phyloP scores from a whole-genome alignment of 2,329 filamentous ascomycete genomes.

The Nemania serpens region DNA sequence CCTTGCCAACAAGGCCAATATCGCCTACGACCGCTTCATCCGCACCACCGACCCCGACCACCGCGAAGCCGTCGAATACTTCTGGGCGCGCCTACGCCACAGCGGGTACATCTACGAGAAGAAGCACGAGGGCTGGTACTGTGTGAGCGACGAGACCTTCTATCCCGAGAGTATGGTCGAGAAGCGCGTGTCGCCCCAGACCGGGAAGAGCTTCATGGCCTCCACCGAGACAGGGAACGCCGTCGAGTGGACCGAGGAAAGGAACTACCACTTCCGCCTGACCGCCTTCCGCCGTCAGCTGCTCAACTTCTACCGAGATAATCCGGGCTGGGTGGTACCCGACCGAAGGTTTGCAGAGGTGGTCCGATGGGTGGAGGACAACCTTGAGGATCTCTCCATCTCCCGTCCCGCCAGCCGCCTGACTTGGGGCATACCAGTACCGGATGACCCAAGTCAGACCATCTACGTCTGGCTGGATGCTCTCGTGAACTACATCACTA shows the following conservation, averaged over 20 bases:
- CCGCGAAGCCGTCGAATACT: constrained; percentile 81
- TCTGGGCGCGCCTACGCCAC: constrained; percentile 82
- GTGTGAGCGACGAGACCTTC: constrained; percentile 94
- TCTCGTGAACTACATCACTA: constrained; percentile 90
- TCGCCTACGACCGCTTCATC: constrained; percentile 85
- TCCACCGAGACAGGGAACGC: constrained; percentile 87
- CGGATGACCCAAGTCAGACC: constrained; percentile 81
- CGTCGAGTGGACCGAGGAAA: constrained; percentile 93
- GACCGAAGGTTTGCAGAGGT: constrained; percentile 76
- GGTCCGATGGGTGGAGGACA: constrained; percentile 73
- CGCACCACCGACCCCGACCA: constrained; percentile 87
- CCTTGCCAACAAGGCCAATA: constrained; percentile 69
- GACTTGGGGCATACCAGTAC: constrained; percentile 87
- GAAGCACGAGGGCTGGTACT: constrained; percentile 95
- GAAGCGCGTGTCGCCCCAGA: constrained; percentile 74
- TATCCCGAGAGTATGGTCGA: constrained; percentile 80
- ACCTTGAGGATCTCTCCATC: constrained; percentile 85
- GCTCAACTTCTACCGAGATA: constrained; percentile 76
- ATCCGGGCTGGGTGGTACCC: constrained; percentile 79
- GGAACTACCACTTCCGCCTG: constrained; percentile 92
- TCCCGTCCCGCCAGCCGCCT: constrained; percentile 80
- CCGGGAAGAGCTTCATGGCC: constrained; percentile 81
- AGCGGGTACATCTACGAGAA: constrained; percentile 80
- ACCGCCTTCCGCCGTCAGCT: constrained; percentile 80
- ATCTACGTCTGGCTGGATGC: constrained; percentile 99